phyloP scores from a whole-genome alignment of 768 basidiomycete species.

The Boletus pseudo-olivaceus region DNA sequence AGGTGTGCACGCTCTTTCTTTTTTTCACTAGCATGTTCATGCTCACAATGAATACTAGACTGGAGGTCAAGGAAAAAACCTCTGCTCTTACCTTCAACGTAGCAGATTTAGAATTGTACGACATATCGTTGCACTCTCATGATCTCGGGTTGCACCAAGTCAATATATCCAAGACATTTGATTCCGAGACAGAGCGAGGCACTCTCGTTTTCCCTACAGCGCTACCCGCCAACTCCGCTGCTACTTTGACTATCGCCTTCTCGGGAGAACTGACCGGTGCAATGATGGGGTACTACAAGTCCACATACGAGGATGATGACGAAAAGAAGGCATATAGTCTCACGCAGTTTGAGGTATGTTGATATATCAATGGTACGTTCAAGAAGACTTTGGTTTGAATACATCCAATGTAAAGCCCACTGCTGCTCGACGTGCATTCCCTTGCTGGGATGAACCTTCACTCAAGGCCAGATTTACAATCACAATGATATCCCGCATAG shows the following conservation, averaged over 20 bases:
- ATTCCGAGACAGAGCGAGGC: conserved; percentile 62
- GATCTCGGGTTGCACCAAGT: conserved; percentile 47
- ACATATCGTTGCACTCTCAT: conserved; percentile 54
- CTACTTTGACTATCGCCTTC: conserved; percentile 67
- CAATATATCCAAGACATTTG: conserved; percentile 46
- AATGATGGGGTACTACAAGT: conserved; percentile 85
- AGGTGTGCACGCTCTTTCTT: conserved; percentile 40
- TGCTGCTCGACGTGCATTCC: conserved; percentile 77
- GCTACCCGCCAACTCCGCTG: conserved; percentile 67
- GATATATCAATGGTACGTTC: background rate
- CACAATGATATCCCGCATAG: conserved; percentile 73
- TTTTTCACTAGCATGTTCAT: background rate
- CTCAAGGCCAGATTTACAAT: conserved; percentile 82
- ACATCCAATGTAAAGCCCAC: conserved; percentile 55
- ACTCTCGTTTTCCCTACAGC: conserved; percentile 53
- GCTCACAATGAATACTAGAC: conserved; percentile 34
- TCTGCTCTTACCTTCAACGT: conserved; percentile 64
- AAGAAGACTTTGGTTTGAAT: background rate
- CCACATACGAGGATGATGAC: conserved; percentile 59
- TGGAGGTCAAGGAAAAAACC: conserved; percentile 62
- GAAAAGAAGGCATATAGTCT: conserved; percentile 67
- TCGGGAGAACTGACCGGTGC: conserved; percentile 59
- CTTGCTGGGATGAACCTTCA: conserved; percentile 91
- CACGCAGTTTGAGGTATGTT: conserved; percentile 80
- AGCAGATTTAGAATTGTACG: conserved; percentile 53